Base-by-base conservation (phyloP, 116 monocot species). In the Papilionanthe hybrid region DNA sequence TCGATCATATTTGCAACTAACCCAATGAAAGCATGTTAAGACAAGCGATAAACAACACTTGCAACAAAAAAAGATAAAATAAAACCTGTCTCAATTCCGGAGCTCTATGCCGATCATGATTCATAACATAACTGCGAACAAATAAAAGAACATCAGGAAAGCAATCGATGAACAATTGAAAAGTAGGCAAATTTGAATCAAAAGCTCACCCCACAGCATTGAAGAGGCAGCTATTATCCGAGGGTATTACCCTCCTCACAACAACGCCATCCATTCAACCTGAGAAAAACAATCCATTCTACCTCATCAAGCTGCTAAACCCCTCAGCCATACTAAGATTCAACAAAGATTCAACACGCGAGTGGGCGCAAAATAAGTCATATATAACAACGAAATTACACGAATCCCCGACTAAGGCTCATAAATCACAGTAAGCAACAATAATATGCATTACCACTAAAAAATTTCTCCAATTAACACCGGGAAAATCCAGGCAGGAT, bases 221-320 rank as follows among this genome's bases (percentile, higher is more conserved):
- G 83, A 98, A 94, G 53, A 98, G 94, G 72, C 94, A 98, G 72
- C 98, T 98, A 84, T 98, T 98, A 67, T 98, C 98, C 3, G 98
- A 92, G 18, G 94, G 98, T 28, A 98, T 94, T 9, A 94, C 98
- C 87, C 94, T 87, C 81, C 98, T 90, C 30, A 91, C 91, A 56
- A 93, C 85, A 20, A 86, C 56, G 18, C 93, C 93, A 47, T 94
- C 98, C 98, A 93, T 98, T 72, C 22, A 48, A 73, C 78, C 82
- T 82, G 42, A 82, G 27, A 53, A 57, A 71, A 75, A 44, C 22
- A 65, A 15, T 25, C 65, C 25, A 65, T 27, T 28, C 25, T 2
- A 7, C 27, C 65, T 65, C 10, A 25, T 27, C 65, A 65, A 23
- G 65, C 22, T 27, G 9, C 65, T 9, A 65, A 63, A 63, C 7